These are phyloP conservation scores for Ophiosphaerella korrae DNA, from an alignment of 2,329 filamentous ascomycete species.

Conservation along the genomic window DNA sequence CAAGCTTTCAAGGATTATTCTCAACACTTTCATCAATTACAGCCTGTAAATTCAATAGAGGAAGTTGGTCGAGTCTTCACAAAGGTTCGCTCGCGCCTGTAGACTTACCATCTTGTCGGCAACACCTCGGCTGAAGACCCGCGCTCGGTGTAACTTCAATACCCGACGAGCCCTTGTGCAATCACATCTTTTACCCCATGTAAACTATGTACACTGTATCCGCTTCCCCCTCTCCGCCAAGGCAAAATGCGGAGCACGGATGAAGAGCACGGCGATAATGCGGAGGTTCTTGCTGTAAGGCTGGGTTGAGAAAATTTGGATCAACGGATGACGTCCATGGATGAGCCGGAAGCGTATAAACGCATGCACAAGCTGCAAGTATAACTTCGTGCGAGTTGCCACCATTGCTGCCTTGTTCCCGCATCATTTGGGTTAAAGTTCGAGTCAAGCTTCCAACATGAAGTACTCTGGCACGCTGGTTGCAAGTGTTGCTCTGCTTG, in stretches of 20 bases:
- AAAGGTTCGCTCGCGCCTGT: no score
- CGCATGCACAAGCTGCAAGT: background rate
- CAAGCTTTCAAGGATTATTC: no score
- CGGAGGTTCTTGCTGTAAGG: constrained; percentile 17
- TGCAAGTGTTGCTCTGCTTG: constrained; percentile 11
- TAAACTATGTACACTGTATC: background rate
- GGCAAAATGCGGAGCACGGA: constrained; percentile 19
- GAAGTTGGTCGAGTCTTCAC: no score
- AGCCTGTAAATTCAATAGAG: no score
- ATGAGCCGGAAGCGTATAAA: background rate
- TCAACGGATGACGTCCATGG: constrained; percentile 5
- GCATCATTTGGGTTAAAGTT: background rate
- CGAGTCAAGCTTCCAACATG: constrained; percentile 6
- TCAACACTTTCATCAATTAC: no score
- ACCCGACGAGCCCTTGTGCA: no score
- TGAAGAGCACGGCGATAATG: constrained; percentile 7
- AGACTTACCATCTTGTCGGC: no score
- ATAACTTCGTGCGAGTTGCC: background rate
- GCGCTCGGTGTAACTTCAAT: no score
- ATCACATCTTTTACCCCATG: no score
- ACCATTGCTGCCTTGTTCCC: background rate
- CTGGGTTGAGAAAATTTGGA: background rate
- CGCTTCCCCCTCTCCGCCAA: constrained; percentile 19
- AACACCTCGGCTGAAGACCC: no score
- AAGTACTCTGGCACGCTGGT: constrained; percentile 4